Conservation (phyloP, 2,329 filamentous ascomycete species). For the Periconia digitata region DNA sequence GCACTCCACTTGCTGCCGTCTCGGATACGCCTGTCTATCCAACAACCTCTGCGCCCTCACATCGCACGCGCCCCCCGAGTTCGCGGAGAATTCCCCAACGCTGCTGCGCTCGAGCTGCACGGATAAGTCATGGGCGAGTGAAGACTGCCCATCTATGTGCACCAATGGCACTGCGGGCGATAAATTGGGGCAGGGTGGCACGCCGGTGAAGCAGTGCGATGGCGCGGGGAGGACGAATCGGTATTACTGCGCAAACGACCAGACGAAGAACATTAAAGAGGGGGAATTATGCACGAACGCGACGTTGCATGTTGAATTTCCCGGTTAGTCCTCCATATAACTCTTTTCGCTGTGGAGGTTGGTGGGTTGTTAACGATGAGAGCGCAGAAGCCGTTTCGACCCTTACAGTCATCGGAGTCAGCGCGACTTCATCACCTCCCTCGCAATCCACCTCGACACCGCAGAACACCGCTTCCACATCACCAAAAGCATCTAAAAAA, state of each 20-base stretch:
- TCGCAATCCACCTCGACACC: background rate
- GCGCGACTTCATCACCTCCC: background rate
- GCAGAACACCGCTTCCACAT: background rate
- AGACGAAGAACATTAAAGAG: background rate
- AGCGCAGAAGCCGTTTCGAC: background rate
- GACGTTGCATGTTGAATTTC: slow-evolving; percentile 1
- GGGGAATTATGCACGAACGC: slow-evolving; percentile 1
- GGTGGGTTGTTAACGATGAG: background rate
- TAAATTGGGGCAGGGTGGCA: slow-evolving; percentile 5
- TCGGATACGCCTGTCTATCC: slow-evolving; percentile 42
- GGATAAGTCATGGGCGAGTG: slow-evolving; percentile 33
- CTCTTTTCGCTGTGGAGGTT: too few relatives aligned
- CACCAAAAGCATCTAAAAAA: background rate
- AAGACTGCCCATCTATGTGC: slow-evolving; percentile 39
- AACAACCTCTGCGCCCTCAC: slow-evolving; percentile 36
- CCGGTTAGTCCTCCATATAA: background rate
- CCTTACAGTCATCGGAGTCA: slow-evolving; percentile 1
- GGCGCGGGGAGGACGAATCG: background rate
- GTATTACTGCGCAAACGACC: slow-evolving; percentile 1
- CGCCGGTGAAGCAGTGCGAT: slow-evolving; percentile 7
- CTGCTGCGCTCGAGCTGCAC: slow-evolving; percentile 42
- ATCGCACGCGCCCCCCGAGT: slow-evolving; percentile 17
- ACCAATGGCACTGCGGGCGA: slow-evolving; percentile 18
- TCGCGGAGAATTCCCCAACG: slow-evolving; percentile 2
- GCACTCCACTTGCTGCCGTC: slow-evolving; percentile 39